These are phyloP conservation scores for Penicillium sp. DNA, from an alignment of 2,329 filamentous ascomycete genomes.

Conservation along the genomic window DNA sequence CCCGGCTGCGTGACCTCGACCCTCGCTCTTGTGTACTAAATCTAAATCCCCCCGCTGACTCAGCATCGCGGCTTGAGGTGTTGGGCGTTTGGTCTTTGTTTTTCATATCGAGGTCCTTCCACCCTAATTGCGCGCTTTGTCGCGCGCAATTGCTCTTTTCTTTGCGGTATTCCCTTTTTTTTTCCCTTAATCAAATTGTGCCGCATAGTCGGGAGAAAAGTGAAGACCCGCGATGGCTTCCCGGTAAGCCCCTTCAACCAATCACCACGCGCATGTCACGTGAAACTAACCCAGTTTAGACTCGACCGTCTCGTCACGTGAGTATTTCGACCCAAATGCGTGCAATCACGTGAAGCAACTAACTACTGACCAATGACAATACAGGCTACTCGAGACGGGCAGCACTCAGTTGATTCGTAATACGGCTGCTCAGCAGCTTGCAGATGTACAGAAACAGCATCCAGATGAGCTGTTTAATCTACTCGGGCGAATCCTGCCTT, in stretches of 20 bases:
- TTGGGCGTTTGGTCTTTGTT: conserved; percentile 21
- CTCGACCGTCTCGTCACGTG: conserved; percentile 85
- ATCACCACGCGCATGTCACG: conserved; percentile 26
- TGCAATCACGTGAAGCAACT: background rate
- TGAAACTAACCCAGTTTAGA: conserved; percentile 52
- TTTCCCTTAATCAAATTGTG: conserved; percentile 19
- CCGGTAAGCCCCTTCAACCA: conserved; percentile 37
- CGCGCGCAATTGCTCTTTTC: conserved; percentile 15
- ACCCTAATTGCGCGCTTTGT: conserved; percentile 15
- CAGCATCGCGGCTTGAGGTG: conserved; percentile 19
- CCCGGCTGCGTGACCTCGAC: conserved; percentile 48
- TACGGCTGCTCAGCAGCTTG: conserved; percentile 93
- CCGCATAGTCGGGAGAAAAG: conserved; percentile 26
- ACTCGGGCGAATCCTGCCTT: conserved; percentile 89
- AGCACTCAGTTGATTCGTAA: conserved; percentile 95
- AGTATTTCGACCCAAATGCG: conserved; percentile 44
- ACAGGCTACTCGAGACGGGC: conserved; percentile 90
- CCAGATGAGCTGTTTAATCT: conserved; percentile 97
- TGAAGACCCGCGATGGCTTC: conserved; percentile 42
- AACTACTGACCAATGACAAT: conserved; percentile 28
- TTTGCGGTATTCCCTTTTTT: conserved; percentile 8
- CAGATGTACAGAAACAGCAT: conserved; percentile 96
- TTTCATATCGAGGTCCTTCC: conserved; percentile 12
- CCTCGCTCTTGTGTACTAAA: conserved; percentile 27
- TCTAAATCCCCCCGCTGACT: conserved; percentile 29